Conservation (phyloP, 805 yeast genomes). For the Ogataea trehaloabstinens region DNA sequence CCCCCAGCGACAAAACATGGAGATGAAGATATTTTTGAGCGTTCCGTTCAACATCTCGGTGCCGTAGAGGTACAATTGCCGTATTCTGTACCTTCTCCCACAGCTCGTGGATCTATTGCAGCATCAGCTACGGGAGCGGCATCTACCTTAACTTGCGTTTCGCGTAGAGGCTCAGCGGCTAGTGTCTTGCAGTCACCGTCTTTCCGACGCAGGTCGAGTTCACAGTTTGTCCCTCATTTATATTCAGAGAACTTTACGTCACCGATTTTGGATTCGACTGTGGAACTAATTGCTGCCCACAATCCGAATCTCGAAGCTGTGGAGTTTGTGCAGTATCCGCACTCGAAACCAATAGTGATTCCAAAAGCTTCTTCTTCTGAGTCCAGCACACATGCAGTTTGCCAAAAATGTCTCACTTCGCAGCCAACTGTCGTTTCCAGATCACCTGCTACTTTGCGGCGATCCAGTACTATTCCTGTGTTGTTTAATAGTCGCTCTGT, state of each 20-base stretch:
- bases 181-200: not conserved
- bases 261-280: conserved; percentile 79
- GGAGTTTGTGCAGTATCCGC: conserved; percentile 54
- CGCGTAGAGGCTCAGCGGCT: not conserved
- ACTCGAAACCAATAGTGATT: conserved; percentile 8
- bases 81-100: too few relatives aligned
- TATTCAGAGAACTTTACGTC: conserved; percentile 68
- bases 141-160: not conserved
- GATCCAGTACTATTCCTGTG: not conserved
- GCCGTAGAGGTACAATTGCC: too few relatives aligned
- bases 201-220: conserved; percentile 4
- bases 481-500: not conserved
- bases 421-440: not conserved
- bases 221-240: conserved; percentile 21
- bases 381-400: not conserved
- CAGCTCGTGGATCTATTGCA: too few relatives aligned
- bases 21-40: conserved; percentile 14
- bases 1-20: too few relatives aligned
- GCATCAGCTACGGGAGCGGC: not conserved
- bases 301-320: conserved; percentile 63
- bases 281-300: conserved; percentile 56
- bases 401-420: not conserved
- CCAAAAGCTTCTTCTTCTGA: conserved; percentile 2
- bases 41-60: too few relatives aligned
- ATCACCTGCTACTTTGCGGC: conserved; percentile 1